Base-by-base conservation (phyloP, 73 alveolate genomes). In the Urostyla sp. region DNA sequence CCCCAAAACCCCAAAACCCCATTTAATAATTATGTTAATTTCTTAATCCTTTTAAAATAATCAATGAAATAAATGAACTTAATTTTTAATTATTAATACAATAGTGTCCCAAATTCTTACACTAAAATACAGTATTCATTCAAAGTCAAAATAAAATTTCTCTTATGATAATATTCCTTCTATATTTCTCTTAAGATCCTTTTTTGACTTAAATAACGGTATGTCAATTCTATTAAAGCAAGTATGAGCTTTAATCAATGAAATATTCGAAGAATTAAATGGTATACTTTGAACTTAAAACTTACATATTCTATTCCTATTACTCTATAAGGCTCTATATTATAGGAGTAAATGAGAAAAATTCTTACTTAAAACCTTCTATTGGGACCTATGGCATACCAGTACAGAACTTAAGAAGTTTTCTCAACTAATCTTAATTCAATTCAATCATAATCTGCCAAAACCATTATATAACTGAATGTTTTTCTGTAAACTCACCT, bases 221-320 rank as follows among this genome's bases (percentile, higher is more conserved):
- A 96, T 61, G 73, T 96, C 99, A 44, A 96, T 56, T 89, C 99
- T 91, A 84, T 96, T 96, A 74, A 95, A 95, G 81, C 99, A 96
- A 18, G 99, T 95, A 89, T 96, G 99, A 20, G 99, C 98, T 83
- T 91, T 90, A 38, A 96, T 98, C 74, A 59, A 88, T 36, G 92
- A 88, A 72, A 67, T 74, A 15, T 84, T 80, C 36, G 5, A 2
- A 66, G 37, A 23, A 6, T 6, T 6, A 23, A 66, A 44, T 40
- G 59, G 59, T 1, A 66, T 40, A 44, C 80, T 66, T 40, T 66
- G 50, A 13, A 66, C 10, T 45, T 40, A 43, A 44, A 66, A 66
- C 7, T 44, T 6, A 26, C 80, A 66, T 6, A 18, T 40, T 20
- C 52, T 15, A 24, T 66, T 66, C 43, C 80, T 84, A 50, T 61